Base-by-base conservation (phyloP, 2,329 filamentous ascomycete genomes). In the Diaporthe sp. region DNA sequence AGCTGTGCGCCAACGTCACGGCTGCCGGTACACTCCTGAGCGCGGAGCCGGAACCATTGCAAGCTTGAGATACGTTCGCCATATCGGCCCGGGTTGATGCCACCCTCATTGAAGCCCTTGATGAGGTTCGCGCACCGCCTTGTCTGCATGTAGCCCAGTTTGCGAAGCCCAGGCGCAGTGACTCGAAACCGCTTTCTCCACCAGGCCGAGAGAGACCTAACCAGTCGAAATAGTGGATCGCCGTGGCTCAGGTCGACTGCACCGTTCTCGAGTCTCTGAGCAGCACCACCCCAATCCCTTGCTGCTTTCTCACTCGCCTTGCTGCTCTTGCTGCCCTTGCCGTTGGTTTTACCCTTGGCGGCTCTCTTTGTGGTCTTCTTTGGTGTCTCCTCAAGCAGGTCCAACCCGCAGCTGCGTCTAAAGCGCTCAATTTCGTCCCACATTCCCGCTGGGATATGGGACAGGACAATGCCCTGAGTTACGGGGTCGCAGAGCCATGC, bases 1-100 rank as follows among this genome's bases (percentile, higher is more conserved):
- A 99, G 88, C 81, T 98, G 96, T 0, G 94, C 93, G 0, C 95
- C 96, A 4, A 97, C 89, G 82, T 98, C 97, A 77, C 96, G 90
- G 76, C 95, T 98, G 1, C 97, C 97, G 76, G 92, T 87, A 79
- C 94, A 95, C 44, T 86, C 86, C 77, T 90, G 90, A 2, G 96
- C 96, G 67, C 89, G 87, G 31, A 89, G 85, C 49, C 93, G 91
- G 77, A 98, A 96, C 6, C 92, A 91, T 1, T 92, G 87, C 0
- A 96, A 80, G 71, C 87, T 86, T n/a, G 86, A 84, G 2, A 98
- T 90, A 17, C 90, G 89, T 84, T 98, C 97, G 1, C 96, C 96
- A 81, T 96, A 95, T 8, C 85, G 86, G 61, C 90, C 87, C 0
- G 88, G 83, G 78, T 97, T 89, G 74, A 91, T 86, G 0, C 87